Evolutionary conservation across 163 green algal species (phyloP).

Genomic region (Prototheca cutis): DNA sequence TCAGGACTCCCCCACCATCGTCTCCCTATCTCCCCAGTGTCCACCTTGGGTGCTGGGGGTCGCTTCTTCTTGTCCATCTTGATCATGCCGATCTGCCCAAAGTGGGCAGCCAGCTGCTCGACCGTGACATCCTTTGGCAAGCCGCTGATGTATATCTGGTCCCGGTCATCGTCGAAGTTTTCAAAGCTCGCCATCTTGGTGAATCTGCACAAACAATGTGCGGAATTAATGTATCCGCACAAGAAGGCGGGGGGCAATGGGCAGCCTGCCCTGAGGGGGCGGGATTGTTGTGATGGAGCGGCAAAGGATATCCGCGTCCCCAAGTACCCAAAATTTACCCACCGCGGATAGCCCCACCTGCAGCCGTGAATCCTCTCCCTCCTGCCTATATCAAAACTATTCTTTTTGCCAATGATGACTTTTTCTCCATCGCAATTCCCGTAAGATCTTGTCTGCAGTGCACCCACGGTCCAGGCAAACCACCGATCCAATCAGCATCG

Average conservation of each 20-base stretch:
- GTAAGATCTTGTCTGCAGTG: not conserved
- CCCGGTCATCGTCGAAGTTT: constrained; percentile 7
- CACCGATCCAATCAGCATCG: too few relatives aligned
- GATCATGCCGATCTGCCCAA: constrained; percentile 74
- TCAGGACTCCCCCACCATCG: too few relatives aligned
- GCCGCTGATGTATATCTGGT: constrained; percentile 29
- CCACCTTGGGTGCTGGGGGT: constrained; percentile 39
- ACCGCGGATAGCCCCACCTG: too few relatives aligned
- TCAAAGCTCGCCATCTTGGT: not conserved
- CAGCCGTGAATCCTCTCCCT: not conserved
- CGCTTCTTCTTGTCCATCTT: constrained; percentile 73
- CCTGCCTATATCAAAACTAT: too few relatives aligned
- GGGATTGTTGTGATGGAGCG: too few relatives aligned
- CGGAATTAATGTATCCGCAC: not conserved
- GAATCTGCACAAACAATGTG: not conserved
- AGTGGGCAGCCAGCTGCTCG: constrained; percentile 63
- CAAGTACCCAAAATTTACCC: too few relatives aligned
- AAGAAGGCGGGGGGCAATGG: too few relatives aligned
- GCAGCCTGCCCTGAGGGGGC: too few relatives aligned
- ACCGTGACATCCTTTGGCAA: constrained; percentile 56
- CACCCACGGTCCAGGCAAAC: not conserved
- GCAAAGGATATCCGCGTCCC: too few relatives aligned
- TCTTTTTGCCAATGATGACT: too few relatives aligned
- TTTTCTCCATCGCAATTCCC: too few relatives aligned
- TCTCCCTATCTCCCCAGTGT: too few relatives aligned